Base-by-base conservation (phyloP, 352 stramenopile species). In the Lagenidium sp. region DNA sequence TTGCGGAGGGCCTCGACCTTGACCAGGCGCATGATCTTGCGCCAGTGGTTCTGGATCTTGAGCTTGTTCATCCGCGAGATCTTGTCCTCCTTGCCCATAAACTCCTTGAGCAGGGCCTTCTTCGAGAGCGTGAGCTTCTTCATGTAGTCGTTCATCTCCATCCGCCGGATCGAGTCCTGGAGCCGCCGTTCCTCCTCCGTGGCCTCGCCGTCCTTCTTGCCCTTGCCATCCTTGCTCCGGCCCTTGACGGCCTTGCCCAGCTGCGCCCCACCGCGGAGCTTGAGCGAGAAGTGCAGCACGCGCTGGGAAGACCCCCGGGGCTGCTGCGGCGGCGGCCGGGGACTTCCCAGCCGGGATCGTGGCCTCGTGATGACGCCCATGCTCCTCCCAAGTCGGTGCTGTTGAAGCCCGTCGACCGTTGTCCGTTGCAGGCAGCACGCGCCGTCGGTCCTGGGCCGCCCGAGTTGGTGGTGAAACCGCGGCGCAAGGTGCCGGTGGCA, bases 1-100 rank as follows among this genome's bases (percentile, higher is more conserved):
- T 96, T 96, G 42, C 84, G 72, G 29, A 97, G 66, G 7, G 72
- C 66, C 50, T 96, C 83, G 41, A 96, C 80, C 58, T 97, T 97
- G 41, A 94, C 81, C 0, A 97, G 67, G n/a, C 90, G 70, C 87
- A 97, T 96, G 57, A 97, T 97, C 59, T 96, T 96, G 38, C 90
- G 76, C 89, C 89, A 97, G 50, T 97, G 87, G 57, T 95, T 97
- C 46, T 97, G 82, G 54, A 97, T 96, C 52, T 97, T 97, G 38
- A 95, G 66, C 45, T 81, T 84, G 63, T 90, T 96, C 67, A 80
- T 82, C 40, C 64, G 64, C 22, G 65, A 91, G 36, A 83, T 75
- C 37, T 63, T 69, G 22, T 81, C 69, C 50, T 89, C 68, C 24
- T 84, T 82, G 21, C 63, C 63, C 63, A 87, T 75, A 41, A 91